Base-by-base conservation (phyloP, 805 yeast genomes). In the Myxozyma vanderwaltii region DNA sequence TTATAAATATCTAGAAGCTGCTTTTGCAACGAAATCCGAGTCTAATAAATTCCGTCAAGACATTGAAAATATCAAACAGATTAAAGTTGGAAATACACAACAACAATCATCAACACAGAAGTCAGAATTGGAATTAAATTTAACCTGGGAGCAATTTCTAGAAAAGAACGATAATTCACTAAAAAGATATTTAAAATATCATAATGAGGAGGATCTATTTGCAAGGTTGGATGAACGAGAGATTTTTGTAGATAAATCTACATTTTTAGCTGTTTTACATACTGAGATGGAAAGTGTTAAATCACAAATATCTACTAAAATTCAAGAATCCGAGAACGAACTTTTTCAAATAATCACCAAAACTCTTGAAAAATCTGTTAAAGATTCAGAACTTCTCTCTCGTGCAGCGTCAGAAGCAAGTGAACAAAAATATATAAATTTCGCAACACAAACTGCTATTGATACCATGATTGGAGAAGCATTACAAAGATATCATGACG, bases 401-500 rank as follows among this genome's bases (percentile, higher is more conserved):
- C 35, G 17, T 5, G 36, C 36, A 15, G 53, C 45, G 15, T 13
- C 53, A 8, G 53, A 29, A n/a, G n/a, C n/a, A n/a, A n/a, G n/a
- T n/a, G n/a, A n/a, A n/a, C n/a, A 19, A 48, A 29, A 40, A 38
- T 27, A 29, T 27, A 24, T 54, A 8, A 58, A 54, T 41, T 31
- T 65, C n/a, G n/a, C n/a, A 4, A 56, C 64, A 13, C 67, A 53
- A 51, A 46, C 56, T 1, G 65, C 65, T 12, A 50, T 64, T 23
- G 67, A 64, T 31, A 51, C 56, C 21, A 38, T 64, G 21, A 52
- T 64, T 10, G 63, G 64, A 31, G 51, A 63, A 26, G 53, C 62
- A 2, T 24, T 64, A n/a, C 46, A 40, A 31, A 38, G 58, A 23
- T 50, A 53, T 36, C 54, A 53, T 24, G 45, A 47, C 21, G 64